Percentiles rank a stretch among this genome's conserved stretches.
Evolutionary conservation across 805 yeast species (phyloP).

Genomic region (Ogataea saltuana): DNA sequence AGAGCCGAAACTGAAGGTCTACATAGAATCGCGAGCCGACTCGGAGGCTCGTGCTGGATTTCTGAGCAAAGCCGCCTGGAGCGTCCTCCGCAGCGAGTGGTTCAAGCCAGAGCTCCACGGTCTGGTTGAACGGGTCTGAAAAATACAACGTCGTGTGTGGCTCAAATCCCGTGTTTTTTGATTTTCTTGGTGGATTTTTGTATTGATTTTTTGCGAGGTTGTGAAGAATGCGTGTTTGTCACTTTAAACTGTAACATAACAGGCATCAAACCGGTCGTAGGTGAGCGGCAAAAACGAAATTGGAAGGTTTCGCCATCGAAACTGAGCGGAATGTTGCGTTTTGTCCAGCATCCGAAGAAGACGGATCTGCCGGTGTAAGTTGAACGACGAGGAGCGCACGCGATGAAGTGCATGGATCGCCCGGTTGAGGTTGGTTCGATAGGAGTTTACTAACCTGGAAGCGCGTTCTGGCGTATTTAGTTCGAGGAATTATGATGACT

Average conservation of each 20-base stretch:
- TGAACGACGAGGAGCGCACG: too few species aligned
- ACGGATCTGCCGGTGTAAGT: constrained; percentile 51
- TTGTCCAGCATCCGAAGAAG: constrained; percentile 42
- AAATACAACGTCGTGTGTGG: constrained; percentile 7
- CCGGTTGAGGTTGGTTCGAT: too few species aligned
- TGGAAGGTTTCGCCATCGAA: not conserved
- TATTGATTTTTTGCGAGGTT: not conserved
- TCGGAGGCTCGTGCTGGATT: constrained; percentile 47
- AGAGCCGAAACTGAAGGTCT: constrained; percentile 90
- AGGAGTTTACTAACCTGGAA: constrained; percentile 5
- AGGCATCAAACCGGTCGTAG: not conserved
- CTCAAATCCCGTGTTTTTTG: constrained; percentile 4
- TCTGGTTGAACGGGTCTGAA: constrained; percentile 38
- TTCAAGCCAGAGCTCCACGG: constrained; percentile 56
- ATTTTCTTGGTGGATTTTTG: not conserved
- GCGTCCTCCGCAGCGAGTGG: constrained; percentile 58
- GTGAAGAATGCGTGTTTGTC: not conserved
- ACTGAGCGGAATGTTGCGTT: constrained; percentile 16
- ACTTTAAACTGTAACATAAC: not conserved
- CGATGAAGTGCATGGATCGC: too few species aligned
- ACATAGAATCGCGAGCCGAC: constrained; percentile 71
- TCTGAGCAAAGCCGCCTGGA: constrained; percentile 71
- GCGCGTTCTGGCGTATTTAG: not conserved
- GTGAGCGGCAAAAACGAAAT: not conserved
- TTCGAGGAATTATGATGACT: constrained; percentile 15